A percentile compares a stretch with the other conserved stretches of the same genome.
Conservation (phyloP, 257 asterid genomes). For the Ajuga chamaepitys region DNA sequence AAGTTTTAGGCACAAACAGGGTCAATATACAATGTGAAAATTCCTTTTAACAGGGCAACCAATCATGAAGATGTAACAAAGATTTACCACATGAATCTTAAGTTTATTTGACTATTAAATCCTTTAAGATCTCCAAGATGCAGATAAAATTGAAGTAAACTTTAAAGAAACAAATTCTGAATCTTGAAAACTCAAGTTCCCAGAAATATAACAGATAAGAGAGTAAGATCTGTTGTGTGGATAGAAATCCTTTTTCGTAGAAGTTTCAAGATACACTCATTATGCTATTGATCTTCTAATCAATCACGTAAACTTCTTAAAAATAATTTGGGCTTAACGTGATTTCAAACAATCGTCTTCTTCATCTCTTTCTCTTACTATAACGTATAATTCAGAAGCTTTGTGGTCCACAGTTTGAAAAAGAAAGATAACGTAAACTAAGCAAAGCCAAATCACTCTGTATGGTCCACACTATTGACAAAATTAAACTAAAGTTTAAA, state of each 20-base stretch:
- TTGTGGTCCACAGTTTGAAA: conserved; percentile 9
- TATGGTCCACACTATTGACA: not conserved
- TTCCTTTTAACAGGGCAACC: no score
- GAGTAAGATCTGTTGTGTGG: not conserved
- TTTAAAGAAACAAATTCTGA: not conserved
- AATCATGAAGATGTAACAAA: no score
- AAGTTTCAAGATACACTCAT: not conserved
- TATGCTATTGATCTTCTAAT: not conserved
- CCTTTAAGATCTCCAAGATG: not conserved
- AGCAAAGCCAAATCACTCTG: not conserved
- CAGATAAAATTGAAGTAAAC: not conserved
- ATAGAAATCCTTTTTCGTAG: not conserved
- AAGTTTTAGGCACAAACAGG: not conserved
- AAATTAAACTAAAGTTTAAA: not conserved
- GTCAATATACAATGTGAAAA: not conserved
- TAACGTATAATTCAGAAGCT: not conserved
- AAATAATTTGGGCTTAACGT: not conserved
- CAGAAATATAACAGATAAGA: not conserved
- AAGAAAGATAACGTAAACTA: not conserved
- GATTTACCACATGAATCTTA: no score
- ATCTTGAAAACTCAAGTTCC: not conserved
- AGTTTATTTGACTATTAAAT: not conserved
- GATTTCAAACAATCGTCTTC: not conserved
- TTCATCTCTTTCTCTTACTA: not conserved
- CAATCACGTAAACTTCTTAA: not conserved